Conservation (phyloP, 306 rosid genomes). For the Gastrolobium villosum region DNA sequence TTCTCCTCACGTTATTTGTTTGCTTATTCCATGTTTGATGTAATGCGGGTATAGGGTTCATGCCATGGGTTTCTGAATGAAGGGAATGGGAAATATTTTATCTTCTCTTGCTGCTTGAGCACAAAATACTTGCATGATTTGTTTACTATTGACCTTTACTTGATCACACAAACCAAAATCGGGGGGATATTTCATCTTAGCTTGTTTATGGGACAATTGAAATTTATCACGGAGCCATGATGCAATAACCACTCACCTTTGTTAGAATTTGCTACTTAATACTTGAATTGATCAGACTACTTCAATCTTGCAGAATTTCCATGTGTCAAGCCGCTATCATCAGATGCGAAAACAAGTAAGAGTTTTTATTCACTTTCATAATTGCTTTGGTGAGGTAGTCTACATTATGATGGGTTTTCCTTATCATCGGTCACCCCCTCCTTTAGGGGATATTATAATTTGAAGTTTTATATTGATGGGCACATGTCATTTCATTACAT, state of each 20-base stretch:
- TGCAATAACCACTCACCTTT: background rate
- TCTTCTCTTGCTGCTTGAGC: conserved; percentile 14
- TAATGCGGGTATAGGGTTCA: background rate
- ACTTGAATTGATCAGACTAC: conserved; percentile 42
- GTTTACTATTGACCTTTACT: background rate
- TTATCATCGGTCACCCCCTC: background rate
- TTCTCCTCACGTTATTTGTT: conserved; percentile 5
- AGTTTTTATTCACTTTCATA: conserved; percentile 39
- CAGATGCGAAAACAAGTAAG: conserved; percentile 65
- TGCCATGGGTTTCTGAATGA: conserved; percentile 29
- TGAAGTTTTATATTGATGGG: conserved; percentile 18
- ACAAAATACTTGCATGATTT: conserved; percentile 8
- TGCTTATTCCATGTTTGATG: conserved; percentile 31
- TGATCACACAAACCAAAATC: background rate
- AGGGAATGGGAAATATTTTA: conserved; percentile 10
- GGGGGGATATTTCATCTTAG: conserved; percentile 25
- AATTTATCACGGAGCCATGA: conserved; percentile 1
- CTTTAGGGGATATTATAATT: conserved; percentile 22
- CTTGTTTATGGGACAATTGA: conserved; percentile 2
- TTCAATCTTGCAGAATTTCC: conserved; percentile 67
- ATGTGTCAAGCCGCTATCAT: conserved; percentile 59
- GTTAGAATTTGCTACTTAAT: conserved; percentile 10
- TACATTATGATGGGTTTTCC: conserved; percentile 12
- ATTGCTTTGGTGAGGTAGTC: conserved; percentile 38
- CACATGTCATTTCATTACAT: conserved; percentile 24